A percentile compares a stretch with the other conserved stretches of the same genome.
phyloP scores from a whole-genome alignment of 257 asterid genomes.

The Euphrasia confusa region DNA sequence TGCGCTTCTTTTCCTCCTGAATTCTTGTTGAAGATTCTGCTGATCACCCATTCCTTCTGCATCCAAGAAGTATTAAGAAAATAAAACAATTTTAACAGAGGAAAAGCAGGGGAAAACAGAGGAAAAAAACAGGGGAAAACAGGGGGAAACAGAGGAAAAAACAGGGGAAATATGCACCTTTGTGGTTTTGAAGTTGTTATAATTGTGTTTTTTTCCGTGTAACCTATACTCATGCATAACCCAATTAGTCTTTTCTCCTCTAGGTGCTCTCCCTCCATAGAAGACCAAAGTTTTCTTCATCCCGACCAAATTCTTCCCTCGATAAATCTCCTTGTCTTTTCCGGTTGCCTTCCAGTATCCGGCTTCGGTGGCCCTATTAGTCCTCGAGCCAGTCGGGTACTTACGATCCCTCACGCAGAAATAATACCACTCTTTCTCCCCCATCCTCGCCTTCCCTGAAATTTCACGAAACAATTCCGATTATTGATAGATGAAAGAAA shows the following conservation, averaged over 20 bases:
- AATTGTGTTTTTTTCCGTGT: conserved; percentile 35
- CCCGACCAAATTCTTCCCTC: conserved; percentile 43
- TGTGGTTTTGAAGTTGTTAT: conserved; percentile 22
- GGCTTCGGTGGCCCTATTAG: conserved; percentile 60
- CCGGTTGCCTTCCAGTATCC: conserved; percentile 88
- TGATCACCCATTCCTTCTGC: conserved; percentile 79
- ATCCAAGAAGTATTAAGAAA: background rate
- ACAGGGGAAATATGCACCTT: conserved; percentile 30
- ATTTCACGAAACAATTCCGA: background rate
- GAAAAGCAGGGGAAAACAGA: background rate
- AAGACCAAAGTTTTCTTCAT: conserved; percentile 75
- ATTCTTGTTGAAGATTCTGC: conserved; percentile 60
- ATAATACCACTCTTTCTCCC: conserved; percentile 72
- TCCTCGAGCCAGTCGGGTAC: conserved; percentile 61
- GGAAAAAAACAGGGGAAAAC: conserved; percentile 13
- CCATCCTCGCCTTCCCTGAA: conserved; percentile 67
- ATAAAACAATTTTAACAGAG: too few species aligned
- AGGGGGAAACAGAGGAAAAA: conserved; percentile 18
- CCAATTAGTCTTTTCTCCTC: conserved; percentile 60
- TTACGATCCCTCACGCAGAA: conserved; percentile 59
- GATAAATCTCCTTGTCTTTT: conserved; percentile 57
- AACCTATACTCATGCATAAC: conserved; percentile 74
- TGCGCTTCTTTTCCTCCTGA: conserved; percentile 60
- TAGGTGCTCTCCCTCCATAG: conserved; percentile 65
- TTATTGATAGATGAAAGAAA: background rate